A percentile compares a stretch with the other conserved stretches of the same genome.
Conservation (phyloP, 2,329 filamentous ascomycete species). For the Colletotrichum cereale region DNA sequence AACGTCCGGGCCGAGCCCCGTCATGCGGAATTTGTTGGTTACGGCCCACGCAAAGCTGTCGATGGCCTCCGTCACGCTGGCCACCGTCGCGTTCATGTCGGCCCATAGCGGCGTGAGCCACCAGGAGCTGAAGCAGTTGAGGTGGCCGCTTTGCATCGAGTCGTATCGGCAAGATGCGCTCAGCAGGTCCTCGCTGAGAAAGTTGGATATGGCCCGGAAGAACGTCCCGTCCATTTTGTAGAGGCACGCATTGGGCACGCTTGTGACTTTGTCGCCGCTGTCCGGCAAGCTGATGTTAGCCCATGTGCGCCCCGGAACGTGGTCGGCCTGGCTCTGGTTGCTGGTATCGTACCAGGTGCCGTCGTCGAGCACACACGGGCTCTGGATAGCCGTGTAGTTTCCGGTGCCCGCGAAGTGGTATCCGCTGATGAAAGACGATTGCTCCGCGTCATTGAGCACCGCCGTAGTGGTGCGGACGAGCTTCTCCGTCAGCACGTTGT, state of each 20-base stretch:
- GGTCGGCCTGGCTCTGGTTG: conserved; percentile 12
- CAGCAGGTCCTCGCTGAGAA: conserved; percentile 9
- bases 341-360: conserved; percentile 20
- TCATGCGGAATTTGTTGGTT: conserved; percentile 36
- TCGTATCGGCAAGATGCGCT: conserved; percentile 24
- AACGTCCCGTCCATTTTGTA: conserved; percentile 33
- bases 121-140: conserved; percentile 29
- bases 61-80: conserved; percentile 13
- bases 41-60: conserved; percentile 31
- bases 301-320: conserved; percentile 13
- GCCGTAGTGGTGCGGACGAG: conserved; percentile 30
- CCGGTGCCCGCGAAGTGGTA: neutral
- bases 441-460: conserved; percentile 5
- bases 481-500: conserved; percentile 22
- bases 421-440: neutral
- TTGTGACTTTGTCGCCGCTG: neutral
- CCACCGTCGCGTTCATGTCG: conserved; percentile 28
- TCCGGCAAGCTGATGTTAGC: conserved; percentile 6
- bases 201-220: conserved; percentile 11
- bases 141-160: conserved; percentile 31
- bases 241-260: conserved; percentile 25
- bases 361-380: conserved; percentile 25
- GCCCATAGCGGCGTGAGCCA: conserved; percentile 33
- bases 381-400: conserved; percentile 27
- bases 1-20: conserved; percentile 17